phyloP scores from a whole-genome alignment of 2,329 filamentous ascomycete genomes.

The Pseudocercospora vitis region DNA sequence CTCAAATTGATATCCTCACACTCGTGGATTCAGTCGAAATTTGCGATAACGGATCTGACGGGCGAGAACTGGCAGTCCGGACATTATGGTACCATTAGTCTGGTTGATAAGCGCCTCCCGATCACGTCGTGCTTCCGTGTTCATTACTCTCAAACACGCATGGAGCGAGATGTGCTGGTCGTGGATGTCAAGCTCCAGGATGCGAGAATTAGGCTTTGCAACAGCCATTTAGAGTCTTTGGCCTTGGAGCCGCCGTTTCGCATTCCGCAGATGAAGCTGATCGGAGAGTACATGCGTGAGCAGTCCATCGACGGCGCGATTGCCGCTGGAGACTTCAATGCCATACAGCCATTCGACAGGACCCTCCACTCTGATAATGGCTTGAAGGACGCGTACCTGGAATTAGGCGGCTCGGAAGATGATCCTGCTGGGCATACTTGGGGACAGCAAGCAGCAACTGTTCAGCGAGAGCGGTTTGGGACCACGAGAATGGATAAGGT shows the following conservation, averaged over 20 bases:
- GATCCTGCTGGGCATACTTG: slow-evolving; percentile 57
- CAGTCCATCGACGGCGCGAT: slow-evolving; percentile 40
- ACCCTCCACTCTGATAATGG: slow-evolving; percentile 50
- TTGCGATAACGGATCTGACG: slow-evolving; percentile 52
- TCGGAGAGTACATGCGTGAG: slow-evolving; percentile 35
- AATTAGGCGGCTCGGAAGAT: slow-evolving; percentile 53
- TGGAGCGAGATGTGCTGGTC: slow-evolving; percentile 57
- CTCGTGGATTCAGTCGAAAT: slow-evolving; percentile 51
- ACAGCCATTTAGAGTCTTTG: slow-evolving; percentile 59
- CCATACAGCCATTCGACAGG: slow-evolving; percentile 43
- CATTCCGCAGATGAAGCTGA: slow-evolving; percentile 50
- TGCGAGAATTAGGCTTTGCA: slow-evolving; percentile 52
- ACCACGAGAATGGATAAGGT: slow-evolving; percentile 58
- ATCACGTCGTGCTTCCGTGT: slow-evolving; percentile 53
- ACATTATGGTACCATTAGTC: slow-evolving; percentile 55
- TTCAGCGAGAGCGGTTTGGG: slow-evolving; percentile 48
- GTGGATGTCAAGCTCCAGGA: slow-evolving; percentile 48
- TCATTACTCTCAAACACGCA: slow-evolving; percentile 48
- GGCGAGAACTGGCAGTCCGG: slow-evolving; percentile 46
- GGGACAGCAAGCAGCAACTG: slow-evolving; percentile 54
- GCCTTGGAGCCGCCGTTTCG: slow-evolving; percentile 51
- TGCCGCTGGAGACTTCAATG: slow-evolving; percentile 30
- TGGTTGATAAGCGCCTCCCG: slow-evolving; percentile 51
- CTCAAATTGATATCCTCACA: slow-evolving; percentile 46
- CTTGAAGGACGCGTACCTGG: slow-evolving; percentile 56